A percentile compares a stretch with the other conserved stretches of the same genome.
Conservation (phyloP, 345 rosid species). For the Populus nigra region DNA sequence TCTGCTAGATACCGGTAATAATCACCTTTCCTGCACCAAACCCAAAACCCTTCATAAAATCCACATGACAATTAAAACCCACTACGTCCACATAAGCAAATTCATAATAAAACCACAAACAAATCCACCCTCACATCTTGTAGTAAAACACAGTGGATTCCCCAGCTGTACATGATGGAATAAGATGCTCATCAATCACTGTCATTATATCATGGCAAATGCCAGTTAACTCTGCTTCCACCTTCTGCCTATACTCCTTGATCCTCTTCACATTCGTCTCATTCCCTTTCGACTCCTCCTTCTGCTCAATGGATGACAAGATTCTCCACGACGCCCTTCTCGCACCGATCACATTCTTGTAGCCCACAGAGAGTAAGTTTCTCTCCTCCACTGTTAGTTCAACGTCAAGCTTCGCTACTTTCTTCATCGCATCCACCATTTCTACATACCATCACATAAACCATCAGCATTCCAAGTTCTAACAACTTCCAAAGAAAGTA, state of each 20-base stretch:
- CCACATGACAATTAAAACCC: neutral
- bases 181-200: conserved; percentile 48
- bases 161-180: conserved; percentile 41
- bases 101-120: neutral
- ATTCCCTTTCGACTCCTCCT: conserved; percentile 56
- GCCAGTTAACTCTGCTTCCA: conserved; percentile 41
- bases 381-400: conserved; percentile 61
- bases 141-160: conserved; percentile 52
- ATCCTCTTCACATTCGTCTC: conserved; percentile 47
- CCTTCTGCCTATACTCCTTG: conserved; percentile 44
- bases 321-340: conserved; percentile 70
- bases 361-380: conserved; percentile 64
- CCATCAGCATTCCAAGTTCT: neutral
- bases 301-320: conserved; percentile 63
- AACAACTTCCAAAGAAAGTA: neutral
- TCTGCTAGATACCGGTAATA: conserved; percentile 52
- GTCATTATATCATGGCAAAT: conserved; percentile 47
- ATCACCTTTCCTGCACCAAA: conserved; percentile 54
- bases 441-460: conserved; percentile 25
- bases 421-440: conserved; percentile 69
- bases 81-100: neutral
- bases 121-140: conserved; percentile 38
- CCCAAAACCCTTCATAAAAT: neutral
- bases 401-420: conserved; percentile 50
- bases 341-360: conserved; percentile 67